A percentile compares a stretch with the other conserved stretches of the same genome.
These are phyloP conservation scores for Trichoderma simmonsii DNA, from an alignment of 2,329 filamentous ascomycete genomes.

Conservation along the genomic window DNA sequence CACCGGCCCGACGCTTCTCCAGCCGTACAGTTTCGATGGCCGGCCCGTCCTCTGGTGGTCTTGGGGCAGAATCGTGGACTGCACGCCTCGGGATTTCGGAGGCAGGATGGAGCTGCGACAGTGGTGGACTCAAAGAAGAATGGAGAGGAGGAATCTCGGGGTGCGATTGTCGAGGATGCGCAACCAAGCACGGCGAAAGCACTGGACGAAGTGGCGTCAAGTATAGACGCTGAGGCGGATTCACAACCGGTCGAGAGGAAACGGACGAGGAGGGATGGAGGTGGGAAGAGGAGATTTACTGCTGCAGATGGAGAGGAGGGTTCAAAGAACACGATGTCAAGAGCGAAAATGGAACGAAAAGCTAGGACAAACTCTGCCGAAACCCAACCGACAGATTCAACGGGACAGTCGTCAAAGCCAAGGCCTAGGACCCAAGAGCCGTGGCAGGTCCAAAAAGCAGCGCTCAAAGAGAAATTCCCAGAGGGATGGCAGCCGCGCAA, in stretches of 20 bases:
- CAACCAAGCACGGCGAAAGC: neutral
- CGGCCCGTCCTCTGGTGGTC: conserved; percentile 5
- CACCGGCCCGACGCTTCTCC: conserved; percentile 31
- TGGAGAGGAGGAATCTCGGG: conserved; percentile 18
- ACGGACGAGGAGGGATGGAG: neutral
- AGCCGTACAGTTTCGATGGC: neutral
- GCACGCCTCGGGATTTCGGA: conserved; percentile 23
- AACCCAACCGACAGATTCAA: neutral
- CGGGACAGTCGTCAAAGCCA: neutral
- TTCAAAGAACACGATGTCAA: neutral
- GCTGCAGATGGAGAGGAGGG: neutral
- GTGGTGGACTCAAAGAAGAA: conserved; percentile 7
- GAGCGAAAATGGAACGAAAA: neutral
- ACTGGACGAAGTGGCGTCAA: neutral
- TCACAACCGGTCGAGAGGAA: neutral
- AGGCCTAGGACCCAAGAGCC: neutral
- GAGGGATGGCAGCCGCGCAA: conserved; percentile 81
- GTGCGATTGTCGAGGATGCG: neutral
- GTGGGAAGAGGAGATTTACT: neutral
- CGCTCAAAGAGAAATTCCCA: conserved; percentile 73
- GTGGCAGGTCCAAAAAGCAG: conserved; percentile 77
- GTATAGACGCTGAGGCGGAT: neutral
- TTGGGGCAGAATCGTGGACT: conserved; percentile 26
- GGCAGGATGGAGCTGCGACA: conserved; percentile 21
- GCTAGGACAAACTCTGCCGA: neutral